A percentile compares a stretch with the other conserved stretches of the same genome.
Conservation (phyloP, 2,329 filamentous ascomycete genomes). For the Hymenoscyphus fructigenus region DNA sequence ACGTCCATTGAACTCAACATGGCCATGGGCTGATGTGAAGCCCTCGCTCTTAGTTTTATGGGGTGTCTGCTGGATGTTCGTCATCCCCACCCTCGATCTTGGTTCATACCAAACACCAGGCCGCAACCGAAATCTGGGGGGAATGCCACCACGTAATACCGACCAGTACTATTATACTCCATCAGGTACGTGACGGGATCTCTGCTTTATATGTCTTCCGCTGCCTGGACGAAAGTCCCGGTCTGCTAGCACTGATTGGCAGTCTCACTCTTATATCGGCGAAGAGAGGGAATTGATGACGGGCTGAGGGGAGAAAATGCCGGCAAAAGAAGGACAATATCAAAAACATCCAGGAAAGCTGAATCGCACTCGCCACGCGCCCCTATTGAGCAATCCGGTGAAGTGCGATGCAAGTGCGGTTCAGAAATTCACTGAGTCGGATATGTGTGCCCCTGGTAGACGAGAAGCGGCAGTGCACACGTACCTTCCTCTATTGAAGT, state of each 20-base stretch:
- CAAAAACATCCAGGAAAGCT: background rate
- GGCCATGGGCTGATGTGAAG: slow-evolving; percentile 30
- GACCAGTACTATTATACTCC: slow-evolving; percentile 10
- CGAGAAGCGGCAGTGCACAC: too few relatives aligned
- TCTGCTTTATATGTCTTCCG: slow-evolving; percentile 1
- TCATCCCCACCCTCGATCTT: slow-evolving; percentile 17
- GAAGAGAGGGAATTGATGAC: background rate
- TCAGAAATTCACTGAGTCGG: background rate
- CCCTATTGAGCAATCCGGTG: background rate
- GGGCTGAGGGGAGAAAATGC: background rate
- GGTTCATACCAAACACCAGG: slow-evolving; percentile 1
- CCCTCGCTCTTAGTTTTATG: slow-evolving; percentile 30
- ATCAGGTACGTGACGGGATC: slow-evolving; percentile 7
- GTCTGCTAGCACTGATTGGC: background rate
- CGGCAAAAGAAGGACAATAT: background rate
- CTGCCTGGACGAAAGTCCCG: background rate
- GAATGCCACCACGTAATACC: slow-evolving; percentile 5
- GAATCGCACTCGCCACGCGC: background rate
- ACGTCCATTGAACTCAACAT: slow-evolving; percentile 30
- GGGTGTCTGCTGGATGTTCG: slow-evolving; percentile 33
- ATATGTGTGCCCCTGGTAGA: too few relatives aligned
- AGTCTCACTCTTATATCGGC: slow-evolving; percentile 1
- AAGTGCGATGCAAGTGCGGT: background rate
- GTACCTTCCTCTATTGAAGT: too few relatives aligned
- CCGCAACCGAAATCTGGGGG: slow-evolving; percentile 1